Base-by-base conservation (phyloP, 2,329 filamentous ascomycete genomes). In the Neonectria ditissima region DNA sequence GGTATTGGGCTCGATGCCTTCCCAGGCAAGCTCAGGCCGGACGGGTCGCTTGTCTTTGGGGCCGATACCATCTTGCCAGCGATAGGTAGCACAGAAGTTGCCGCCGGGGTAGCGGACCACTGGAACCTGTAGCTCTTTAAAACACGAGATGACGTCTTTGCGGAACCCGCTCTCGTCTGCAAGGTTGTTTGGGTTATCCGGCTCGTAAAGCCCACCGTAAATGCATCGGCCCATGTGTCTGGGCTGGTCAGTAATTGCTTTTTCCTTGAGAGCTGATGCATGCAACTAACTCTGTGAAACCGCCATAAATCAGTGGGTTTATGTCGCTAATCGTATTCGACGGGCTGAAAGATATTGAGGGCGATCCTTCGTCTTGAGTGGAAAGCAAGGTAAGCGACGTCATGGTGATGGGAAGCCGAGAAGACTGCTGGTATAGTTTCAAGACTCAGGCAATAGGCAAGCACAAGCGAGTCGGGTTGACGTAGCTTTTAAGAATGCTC, bases 211-310 rank as follows among this genome's bases (percentile, higher is more conserved):
- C 65, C 92, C 92, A 65, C 91, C 91, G 76, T 95, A 94, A 72
- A 95, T 93, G 81, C 92, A 95, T 62, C 92, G 87, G 70, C 92
- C 92, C 92, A 95, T 95, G 77, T 95, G 92, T 73, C 90, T 92
- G 69, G 18, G 6, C 2, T 16, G 18, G 34, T 61, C 18, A 60
- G 53, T n/a, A 28, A 24, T 44, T 5, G 32, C 18, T 24, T 28
- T 4, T 44, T 13, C 18, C 13, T 16, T 4, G 10, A 11, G 5
- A 11, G 8, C 16, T 5, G 16, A 4, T 20, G 11, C 16, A 4
- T 20, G 11, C 16, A 22, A 77, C 87, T 79, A 81, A 92, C 91
- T 94, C 92, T 61, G 90, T 92, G 78, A 95, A 95, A 4, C 92
- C 92, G 63, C 90, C 89, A 83, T 94, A 94, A 70, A 91, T 92